Conservation (phyloP, 1,284 basidiomycete genomes). For the Hymenochaete sp. region DNA sequence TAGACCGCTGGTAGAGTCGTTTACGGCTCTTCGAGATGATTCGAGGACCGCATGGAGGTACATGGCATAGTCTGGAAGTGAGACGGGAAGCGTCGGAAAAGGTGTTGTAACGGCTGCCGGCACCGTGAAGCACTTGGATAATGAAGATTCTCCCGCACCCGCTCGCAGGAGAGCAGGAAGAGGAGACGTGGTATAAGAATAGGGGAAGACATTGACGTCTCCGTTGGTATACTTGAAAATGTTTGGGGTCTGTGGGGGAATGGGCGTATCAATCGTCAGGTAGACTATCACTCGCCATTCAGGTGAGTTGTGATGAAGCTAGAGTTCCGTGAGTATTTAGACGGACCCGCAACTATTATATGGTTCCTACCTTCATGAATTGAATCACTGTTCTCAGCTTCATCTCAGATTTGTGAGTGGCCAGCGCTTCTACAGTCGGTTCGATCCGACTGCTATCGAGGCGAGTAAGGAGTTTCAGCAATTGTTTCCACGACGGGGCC, state of each 20-base stretch:
- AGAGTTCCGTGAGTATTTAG: constrained; percentile 5
- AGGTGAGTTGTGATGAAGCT: constrained; percentile 48
- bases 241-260: constrained; percentile 37
- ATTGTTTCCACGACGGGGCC: constrained; percentile 60
- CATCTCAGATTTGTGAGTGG: constrained; percentile 45
- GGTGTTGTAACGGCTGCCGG: constrained; percentile 50
- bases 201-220: constrained; percentile 57
- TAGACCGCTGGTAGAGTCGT: constrained; percentile 49
- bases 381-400: constrained; percentile 65
- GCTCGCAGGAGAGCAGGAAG: constrained; percentile 54
- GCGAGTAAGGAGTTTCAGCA: constrained; percentile 64
- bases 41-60: constrained; percentile 65
- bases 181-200: constrained; percentile 54
- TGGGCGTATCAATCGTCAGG: constrained; percentile 62
- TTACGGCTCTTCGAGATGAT: constrained; percentile 49
- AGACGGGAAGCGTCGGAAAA: constrained; percentile 60
- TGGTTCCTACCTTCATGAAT: constrained; percentile 53
- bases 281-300: constrained; percentile 69
- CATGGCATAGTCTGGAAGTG: constrained; percentile 62
- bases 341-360: constrained; percentile 2
- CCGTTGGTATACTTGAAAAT: constrained; percentile 43
- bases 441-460: constrained; percentile 61
- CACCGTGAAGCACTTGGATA: constrained; percentile 63
- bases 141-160: constrained; percentile 41
- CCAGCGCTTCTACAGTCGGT: constrained; percentile 57